A percentile compares a stretch with the other conserved stretches of the same genome.
phyloP scores from a whole-genome alignment of 345 rosid genomes.

The Lagerstroemia speciosa region DNA sequence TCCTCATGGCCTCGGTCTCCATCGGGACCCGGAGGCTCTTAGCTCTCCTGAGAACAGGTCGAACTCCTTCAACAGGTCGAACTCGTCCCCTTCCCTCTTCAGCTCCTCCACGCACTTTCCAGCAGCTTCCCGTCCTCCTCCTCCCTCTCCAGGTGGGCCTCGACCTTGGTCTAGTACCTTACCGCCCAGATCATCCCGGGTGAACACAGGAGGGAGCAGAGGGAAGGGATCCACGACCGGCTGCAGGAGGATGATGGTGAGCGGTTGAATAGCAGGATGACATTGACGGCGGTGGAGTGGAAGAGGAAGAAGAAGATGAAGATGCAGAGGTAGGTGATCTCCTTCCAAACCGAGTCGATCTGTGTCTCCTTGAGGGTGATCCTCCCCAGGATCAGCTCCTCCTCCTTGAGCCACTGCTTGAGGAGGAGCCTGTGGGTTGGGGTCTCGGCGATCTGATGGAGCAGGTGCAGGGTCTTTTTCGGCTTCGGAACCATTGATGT shows the following conservation, averaged over 20 bases:
- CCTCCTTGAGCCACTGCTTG: constrained; percentile 94
- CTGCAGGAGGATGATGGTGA: constrained; percentile 34
- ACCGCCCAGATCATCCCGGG: constrained; percentile 80
- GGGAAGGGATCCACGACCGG: constrained; percentile 78
- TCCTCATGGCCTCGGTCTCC: constrained; percentile 52
- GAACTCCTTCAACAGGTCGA: constrained; percentile 87
- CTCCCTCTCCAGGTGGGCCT: constrained; percentile 74
- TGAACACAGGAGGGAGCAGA: constrained; percentile 62
- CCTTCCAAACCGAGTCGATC: constrained; percentile 58
- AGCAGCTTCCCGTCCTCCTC: constrained; percentile 75
- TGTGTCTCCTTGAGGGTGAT: constrained; percentile 71
- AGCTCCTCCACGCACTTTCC: constrained; percentile 78
- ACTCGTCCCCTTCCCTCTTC: constrained; percentile 83
- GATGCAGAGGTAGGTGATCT: constrained; percentile 68
- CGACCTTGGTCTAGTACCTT: constrained; percentile 67
- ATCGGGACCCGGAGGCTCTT: constrained; percentile 89
- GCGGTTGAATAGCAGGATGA: constrained; percentile 63
- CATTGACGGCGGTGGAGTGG: constrained; percentile 65
- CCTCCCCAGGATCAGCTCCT: constrained; percentile 71
- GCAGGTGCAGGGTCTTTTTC: constrained; percentile 59
- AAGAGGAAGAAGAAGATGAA: constrained; percentile 93
- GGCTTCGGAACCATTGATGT: constrained; percentile 38
- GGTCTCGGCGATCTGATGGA: constrained; percentile 82
- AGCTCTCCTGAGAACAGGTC: constrained; percentile 87
- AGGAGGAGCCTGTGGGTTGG: constrained; percentile 90